Evolutionary conservation across 345 rosid genomes (phyloP), one percentile per base, ranked within the genome.

Genomic region (Mallotus nudiflorus): DNA sequence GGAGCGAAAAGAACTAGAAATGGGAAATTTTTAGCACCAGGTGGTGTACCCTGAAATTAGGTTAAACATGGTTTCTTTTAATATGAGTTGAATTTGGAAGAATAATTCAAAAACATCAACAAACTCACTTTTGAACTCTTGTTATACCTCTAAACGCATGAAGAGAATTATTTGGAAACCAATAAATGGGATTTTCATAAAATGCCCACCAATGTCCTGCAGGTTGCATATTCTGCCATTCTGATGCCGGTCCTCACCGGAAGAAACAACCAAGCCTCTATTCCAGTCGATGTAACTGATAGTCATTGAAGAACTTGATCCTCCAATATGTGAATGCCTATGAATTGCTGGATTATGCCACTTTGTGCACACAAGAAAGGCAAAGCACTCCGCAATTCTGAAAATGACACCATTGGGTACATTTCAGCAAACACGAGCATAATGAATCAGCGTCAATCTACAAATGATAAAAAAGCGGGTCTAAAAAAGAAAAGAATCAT

Each of bases 371-470:
- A 89, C 92, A 69, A 94, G 98, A 76, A 89, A 94, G 22, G 93
- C 92, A 82, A 91, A 94, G 73, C 96, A 87, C 84, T 94, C 93
- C 27, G 98, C 97, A 78, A 91, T 89, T 37, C 97, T 93, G 90
- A 67, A 67, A 62, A 73, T 73, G 62, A 66, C 1, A n/a, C n/a
- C n/a, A n/a, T 33, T 19, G 62, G 50, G 54, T 69, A 74, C 51
- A 75, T 67, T 64, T 39, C 65, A 63, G 24, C 10, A 27, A 20
- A 57, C 25, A 62, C 27, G 19, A 51, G 31, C 4, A 20, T 20
- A 11, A 33, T 35, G 3, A 45, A 48, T 31, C 54, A 53, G 75
- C 59, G 39, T 24, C 44, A 66, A 31, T 61, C 35, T 20, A 19
- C 24, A 52, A 16, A 56, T 64, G 14, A 64, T 45, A 31, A 68